Base-by-base conservation (phyloP, 129 eudicot genomes). In the Rutidosis leptorrhynchoides region DNA sequence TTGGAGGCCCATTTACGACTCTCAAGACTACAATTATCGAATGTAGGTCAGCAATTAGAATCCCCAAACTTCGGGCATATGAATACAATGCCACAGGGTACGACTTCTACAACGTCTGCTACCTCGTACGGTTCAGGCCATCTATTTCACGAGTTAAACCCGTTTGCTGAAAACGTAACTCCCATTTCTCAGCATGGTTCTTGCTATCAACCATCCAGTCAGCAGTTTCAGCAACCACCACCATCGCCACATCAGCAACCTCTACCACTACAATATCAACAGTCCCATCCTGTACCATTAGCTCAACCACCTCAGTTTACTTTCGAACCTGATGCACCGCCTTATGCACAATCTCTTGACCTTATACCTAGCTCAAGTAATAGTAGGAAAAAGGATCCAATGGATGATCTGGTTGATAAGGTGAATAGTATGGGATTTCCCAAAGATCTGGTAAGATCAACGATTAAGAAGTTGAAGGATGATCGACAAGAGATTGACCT, bases 381-480 rank as follows among this genome's bases (percentile, higher is more conserved):
- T 93, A 24, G 73, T 1, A 89, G 92, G 27, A 88, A 93, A 52
- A 85, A 79, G 87, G 96, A 86, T 33, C 98, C 96, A 3, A 81
- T 88, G 21, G 98, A 93, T 72, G 98, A 93, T 45, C 95, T 88
- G 64, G 86, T 93, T 37, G 98, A 93, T 46, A 93, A 81, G 79
- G 95, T 93, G 19, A 82, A 95, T 6, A 86, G 20, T 56, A 93
- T 93, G 98, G 98, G 98, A 58, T 93, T 93, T 67, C 72, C 98
- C 0, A 86, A 91, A 70, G 96, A 93, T 14, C 95, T 83, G 42
- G 98, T 93, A 14, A 77, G 86, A 71, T 95, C 91, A 6, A 82
- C 95, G 1, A 96, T 93, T 9, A 74, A 87, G 42, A 93, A 79
- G 69, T 69, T 93, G 73, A 93, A 95, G 0, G 96, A 93, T 72